These are phyloP conservation scores for Boletus subcaerulescens DNA, from an alignment of 768 basidiomycete species.

Conservation along the genomic window DNA sequence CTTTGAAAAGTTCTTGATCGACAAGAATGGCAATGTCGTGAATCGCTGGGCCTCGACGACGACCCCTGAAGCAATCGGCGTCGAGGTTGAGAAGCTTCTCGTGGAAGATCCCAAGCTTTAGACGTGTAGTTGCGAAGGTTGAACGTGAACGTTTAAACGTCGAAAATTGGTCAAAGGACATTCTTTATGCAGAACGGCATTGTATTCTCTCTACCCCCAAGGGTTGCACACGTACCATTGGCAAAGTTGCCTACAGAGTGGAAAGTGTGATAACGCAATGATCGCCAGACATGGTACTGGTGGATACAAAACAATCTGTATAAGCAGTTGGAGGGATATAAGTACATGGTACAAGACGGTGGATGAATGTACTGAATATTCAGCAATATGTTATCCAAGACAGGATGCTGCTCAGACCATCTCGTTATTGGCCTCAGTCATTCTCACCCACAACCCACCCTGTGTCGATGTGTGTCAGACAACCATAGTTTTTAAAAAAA, in stretches of 20 bases:
- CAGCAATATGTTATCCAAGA: neutral
- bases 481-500: neutral
- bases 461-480: slow-evolving; percentile 17
- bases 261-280: no score
- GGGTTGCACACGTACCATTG: no score
- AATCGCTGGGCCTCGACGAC: slow-evolving; percentile 77
- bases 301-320: no score
- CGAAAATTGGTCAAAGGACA: no score
- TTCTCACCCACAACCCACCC: slow-evolving; percentile 55
- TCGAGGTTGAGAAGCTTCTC: slow-evolving; percentile 61
- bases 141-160: no score
- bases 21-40: slow-evolving; percentile 73
- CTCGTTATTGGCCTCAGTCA: slow-evolving; percentile 22
- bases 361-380: neutral
- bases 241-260: no score
- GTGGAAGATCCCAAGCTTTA: slow-evolving; percentile 18
- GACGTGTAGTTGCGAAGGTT: neutral
- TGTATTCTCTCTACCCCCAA: neutral
- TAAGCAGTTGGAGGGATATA: no score
- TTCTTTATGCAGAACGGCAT: neutral
- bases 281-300: no score
- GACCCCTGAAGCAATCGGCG: slow-evolving; percentile 60
- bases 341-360: no score
- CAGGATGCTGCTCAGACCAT: neutral
- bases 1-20: slow-evolving; percentile 85